Evolutionary conservation across 176 grass and related monocot species (phyloP).

Genomic region (Oryza australiensis): DNA sequence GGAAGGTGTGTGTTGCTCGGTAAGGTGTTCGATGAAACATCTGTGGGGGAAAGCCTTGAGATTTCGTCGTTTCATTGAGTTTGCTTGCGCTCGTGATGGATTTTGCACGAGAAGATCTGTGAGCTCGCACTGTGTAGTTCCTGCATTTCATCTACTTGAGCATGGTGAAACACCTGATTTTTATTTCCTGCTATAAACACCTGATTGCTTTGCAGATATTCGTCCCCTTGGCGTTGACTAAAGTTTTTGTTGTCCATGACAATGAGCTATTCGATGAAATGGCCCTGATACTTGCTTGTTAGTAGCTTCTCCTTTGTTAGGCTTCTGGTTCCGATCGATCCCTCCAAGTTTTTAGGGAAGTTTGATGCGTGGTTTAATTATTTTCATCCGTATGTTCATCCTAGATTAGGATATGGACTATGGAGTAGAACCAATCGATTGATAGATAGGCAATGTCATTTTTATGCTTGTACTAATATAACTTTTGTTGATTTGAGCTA

Average conservation of each 20-base stretch:
- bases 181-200: neutral
- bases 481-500: no score
- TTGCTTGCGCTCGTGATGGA: no score
- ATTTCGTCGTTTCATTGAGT: no score
- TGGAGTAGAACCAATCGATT: constrained; percentile 27
- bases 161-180: no score
- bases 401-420: neutral
- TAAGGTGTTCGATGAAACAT: no score
- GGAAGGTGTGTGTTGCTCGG: no score
- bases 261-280: constrained; percentile 49
- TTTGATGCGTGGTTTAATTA: constrained; percentile 13
- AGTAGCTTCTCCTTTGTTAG: neutral
- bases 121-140: no score
- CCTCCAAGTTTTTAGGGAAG: constrained; percentile 3
- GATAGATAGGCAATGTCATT: constrained; percentile 35
- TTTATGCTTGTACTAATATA: no score
- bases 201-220: neutral
- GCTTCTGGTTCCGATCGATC: neutral
- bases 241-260: neutral
- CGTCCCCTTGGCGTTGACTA: neutral
- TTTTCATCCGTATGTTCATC: neutral
- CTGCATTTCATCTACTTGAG: no score
- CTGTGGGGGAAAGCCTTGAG: no score
- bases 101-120: no score
- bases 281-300: neutral